Evolutionary conservation across 1,284 basidiomycete species (phyloP), one percentile per base, ranked within the genome.

Genomic region (Pseudozyma pruni): DNA sequence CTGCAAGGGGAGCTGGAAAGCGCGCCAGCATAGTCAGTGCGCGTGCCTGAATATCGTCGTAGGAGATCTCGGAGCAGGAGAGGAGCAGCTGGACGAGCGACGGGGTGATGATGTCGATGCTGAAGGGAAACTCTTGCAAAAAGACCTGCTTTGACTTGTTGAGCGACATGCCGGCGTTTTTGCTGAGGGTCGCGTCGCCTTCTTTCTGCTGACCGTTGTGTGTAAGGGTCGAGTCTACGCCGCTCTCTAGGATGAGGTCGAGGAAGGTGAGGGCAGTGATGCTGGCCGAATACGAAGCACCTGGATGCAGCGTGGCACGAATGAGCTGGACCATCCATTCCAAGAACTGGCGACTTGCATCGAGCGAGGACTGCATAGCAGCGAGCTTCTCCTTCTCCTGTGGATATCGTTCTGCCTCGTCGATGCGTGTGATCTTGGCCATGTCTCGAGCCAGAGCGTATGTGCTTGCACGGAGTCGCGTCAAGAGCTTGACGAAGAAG

Each of bases 281-380:
- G 51, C 61, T 64, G 37, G 71, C 45, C 25, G 76, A 61, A 44
- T 79, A 81, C 16, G 79, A 76, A n/a, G 76, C 71, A 27, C 76
- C 76, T 4, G 79, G 76, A 50, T 78, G 75, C 19, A 75, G 63
- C 4, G 73, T 69, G 11, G 54, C 49, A 23, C 60, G 52, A 9
- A 69, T 32, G 22, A 67, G 48, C 25, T 51, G 44, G 22, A 55
- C 62, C 49, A 76, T 53, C 55, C 62, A 57, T 22, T 53, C 44
- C 23, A 74, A 43, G 31, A 77, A 72, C 31, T 17, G 20, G 6
- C 64, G 63, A 34, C 70, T 72, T 4, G 51, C 56, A 14, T 46
- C 58, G 14, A 72, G 51, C 10, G 37, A 41, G 6, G 39, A 22
- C 33, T 59, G 41, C 51, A 66, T 52, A 0, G 33, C 33, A 4